These are phyloP conservation scores for Nicotiana tomentosiformis DNA, from an alignment of 257 asterid genomes.

Conservation along the genomic window DNA sequence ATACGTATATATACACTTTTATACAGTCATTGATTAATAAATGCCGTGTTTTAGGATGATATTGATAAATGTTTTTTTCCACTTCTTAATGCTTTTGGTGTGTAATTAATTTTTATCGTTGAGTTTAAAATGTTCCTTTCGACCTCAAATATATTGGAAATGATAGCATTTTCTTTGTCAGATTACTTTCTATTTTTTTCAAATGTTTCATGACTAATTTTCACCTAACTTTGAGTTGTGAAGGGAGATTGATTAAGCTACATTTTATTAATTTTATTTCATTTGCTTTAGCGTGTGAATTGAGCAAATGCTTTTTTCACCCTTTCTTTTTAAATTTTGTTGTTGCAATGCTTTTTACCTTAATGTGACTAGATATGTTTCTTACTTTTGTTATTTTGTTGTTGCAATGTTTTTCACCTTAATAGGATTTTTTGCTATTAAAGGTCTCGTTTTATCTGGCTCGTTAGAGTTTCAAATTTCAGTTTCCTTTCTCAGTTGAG, in stretches of 20 bases:
- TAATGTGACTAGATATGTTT: neutral
- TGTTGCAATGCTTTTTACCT: neutral
- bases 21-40: neutral
- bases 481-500: neutral
- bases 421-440: neutral
- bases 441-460: neutral
- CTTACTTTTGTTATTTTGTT: neutral
- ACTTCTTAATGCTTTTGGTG: neutral
- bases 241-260: neutral
- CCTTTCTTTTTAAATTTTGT: neutral
- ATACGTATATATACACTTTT: neutral
- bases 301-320: neutral
- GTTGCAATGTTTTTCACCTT: neutral
- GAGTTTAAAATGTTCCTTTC: neutral
- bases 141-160: neutral
- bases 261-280: neutral
- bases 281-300: neutral
- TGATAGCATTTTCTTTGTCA: neutral
- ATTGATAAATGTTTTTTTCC: neutral
- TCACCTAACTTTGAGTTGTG: neutral
- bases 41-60: neutral
- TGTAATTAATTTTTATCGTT: neutral
- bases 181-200: neutral
- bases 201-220: neutral
- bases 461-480: neutral